These are phyloP conservation scores for Chenopodium quinoa DNA, from an alignment of 148 eudicot species.

Conservation along the genomic window DNA sequence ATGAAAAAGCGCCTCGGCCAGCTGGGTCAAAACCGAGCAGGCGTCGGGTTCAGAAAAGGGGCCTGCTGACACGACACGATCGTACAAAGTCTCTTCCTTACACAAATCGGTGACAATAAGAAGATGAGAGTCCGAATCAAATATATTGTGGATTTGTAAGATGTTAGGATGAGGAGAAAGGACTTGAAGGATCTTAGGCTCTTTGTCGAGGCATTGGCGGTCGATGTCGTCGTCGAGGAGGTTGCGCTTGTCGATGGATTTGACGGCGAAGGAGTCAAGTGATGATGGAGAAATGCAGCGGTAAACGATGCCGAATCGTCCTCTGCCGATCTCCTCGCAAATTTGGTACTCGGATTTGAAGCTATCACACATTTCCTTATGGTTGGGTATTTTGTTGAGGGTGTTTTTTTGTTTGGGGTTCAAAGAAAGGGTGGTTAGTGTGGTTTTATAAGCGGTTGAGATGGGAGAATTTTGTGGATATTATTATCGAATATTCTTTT, in stretches of 20 bases:
- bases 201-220: slow-evolving; percentile 42
- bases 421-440: background rate
- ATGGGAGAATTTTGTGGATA: background rate
- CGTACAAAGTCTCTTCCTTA: slow-evolving; percentile 31
- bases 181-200: slow-evolving; percentile 44
- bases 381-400: background rate
- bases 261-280: slow-evolving; percentile 50
- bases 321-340: slow-evolving; percentile 82
- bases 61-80: slow-evolving; percentile 18
- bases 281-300: slow-evolving; percentile 54
- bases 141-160: slow-evolving; percentile 38
- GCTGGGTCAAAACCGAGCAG: slow-evolving; percentile 35
- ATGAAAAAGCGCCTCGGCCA: slow-evolving; percentile 48
- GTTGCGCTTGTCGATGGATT: slow-evolving; percentile 60
- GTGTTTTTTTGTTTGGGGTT: background rate
- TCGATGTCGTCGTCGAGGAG: slow-evolving; percentile 50
- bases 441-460: background rate
- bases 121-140: slow-evolving; percentile 37
- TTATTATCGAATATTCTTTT: background rate
- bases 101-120: slow-evolving; percentile 44
- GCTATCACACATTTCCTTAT: slow-evolving; percentile 41
- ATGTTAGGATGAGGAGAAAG: slow-evolving; percentile 42
- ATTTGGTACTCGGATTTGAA: slow-evolving; percentile 59
- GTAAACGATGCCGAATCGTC: slow-evolving; percentile 72
- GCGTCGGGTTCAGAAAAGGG: slow-evolving; percentile 54